Base-by-base conservation (phyloP, 495 filamentous ascomycete species). In the Xylaria bambusicola region DNA sequence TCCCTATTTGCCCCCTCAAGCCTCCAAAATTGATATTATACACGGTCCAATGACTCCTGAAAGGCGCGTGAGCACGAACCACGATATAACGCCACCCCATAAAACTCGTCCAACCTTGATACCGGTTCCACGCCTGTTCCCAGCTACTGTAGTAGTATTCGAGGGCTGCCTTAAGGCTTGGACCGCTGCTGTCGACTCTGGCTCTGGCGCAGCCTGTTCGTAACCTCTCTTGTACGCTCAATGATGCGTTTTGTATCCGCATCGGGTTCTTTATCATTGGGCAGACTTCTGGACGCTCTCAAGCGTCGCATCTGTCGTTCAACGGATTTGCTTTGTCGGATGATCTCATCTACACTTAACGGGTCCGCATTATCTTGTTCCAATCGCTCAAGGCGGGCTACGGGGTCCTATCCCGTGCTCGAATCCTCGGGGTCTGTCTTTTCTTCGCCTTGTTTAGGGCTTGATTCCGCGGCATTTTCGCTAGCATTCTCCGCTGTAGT, bases 361-460 rank as follows among this genome's bases (percentile, higher is more conserved):
- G 20, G 13, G 4, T 65, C 50, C 27, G 50, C 26, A 8, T 67
- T 56, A 20, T 56, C 31, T 10, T 63, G 52, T 49, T 56, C 62
- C 40, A 66, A 51, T 48, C 26, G 54, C 42, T 63, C 65, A 21
- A 66, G 62, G 52, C 41, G 10, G 42, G 67, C 52, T 48, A 58
- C 62, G 61, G 58, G 63, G 29, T 68, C 46, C 67, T 70, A 70
- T 21, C 63, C 65, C 49, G 61, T 51, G 56, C 48, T 44, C 23
- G 38, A 17, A 44, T 62, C 59, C 20, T 58, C 58, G 9, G 61
- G 51, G 21, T 38, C 46, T 10, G 65, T 36, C 17, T 52, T 50
- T 47, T 65, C 66, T 42, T 52, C 54, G 17, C 56, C 56, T 51
- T 66, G 57, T 17, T 68, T 48, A 17, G 53, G 61, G 20, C 68